Evolutionary conservation across 352 stramenopile genomes (phyloP), one percentile per base, ranked within the genome.

Genomic region (Phytophthora pistaciae): DNA sequence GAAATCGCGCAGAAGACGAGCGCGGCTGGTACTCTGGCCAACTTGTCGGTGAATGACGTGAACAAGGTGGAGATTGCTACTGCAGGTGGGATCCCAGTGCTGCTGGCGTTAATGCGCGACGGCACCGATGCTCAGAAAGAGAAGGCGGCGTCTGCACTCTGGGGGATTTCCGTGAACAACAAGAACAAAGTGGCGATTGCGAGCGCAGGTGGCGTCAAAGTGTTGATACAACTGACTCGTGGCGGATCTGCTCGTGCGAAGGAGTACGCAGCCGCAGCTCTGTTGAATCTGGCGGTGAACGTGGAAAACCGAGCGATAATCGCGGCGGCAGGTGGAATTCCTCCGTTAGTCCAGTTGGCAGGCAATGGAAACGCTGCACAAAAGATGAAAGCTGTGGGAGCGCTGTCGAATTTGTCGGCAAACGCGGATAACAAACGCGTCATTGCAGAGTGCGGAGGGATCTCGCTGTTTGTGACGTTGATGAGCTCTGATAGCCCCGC

Each of bases 241-340:
- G 2, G 3, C 11, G 60, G 49, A 8, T 60, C 5, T 40, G 33
- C n/a, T 5, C n/a, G 1, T 46, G 33, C 46, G 16, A 66, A 66
- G 36, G 49, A 60, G 36, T 52, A 46, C 13, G 60, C 60, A 9
- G 60, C 60, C 2, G 50, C 20, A 4, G 8, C 49, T 40, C 23
- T 67, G 25, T 11, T 55, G 36, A 60, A 65, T 57, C 31, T 65
- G 21, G 46, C 29, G 8, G 27, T 60, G 31, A 48, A 60, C 10
- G 29, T 48, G 14, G 52, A 40, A 36, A 60, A 60, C 54, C 11
- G 54, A 31, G 31, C 18, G 54, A 18, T 10, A 29, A 60, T 60
- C 18, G 54, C 52, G n/a, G 54, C 31, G 7, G 31, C 54, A 44
- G 54, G 54, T 46, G 54, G 59, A 5, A 53, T 65, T 21, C 42